phyloP scores from a whole-genome alignment of 768 basidiomycete species.

The Zangia roseola region DNA sequence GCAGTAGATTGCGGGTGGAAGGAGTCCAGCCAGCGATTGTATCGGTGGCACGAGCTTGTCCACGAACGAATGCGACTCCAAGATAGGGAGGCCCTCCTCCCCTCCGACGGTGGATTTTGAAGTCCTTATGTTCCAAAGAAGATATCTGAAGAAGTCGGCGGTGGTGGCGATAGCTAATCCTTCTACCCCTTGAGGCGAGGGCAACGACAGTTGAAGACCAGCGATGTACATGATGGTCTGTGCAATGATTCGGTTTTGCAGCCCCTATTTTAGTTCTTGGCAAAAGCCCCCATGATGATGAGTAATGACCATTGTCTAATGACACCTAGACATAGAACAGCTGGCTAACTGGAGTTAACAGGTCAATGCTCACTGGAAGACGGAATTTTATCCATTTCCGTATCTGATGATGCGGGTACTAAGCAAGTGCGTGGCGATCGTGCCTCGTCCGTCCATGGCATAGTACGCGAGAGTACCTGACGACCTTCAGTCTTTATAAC shows the following conservation, averaged over 20 bases:
- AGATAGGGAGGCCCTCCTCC: slow-evolving; percentile 19
- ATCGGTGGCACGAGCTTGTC: slow-evolving; percentile 29
- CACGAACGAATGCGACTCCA: slow-evolving; percentile 18
- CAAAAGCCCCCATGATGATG: slow-evolving; percentile 17
- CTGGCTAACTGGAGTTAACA: no score
- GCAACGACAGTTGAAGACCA: slow-evolving; percentile 16
- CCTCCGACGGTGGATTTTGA: slow-evolving; percentile 1
- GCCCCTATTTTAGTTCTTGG: slow-evolving; percentile 17
- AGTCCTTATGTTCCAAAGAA: slow-evolving; percentile 7
- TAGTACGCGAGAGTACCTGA: no score
- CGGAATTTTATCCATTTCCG: no score
- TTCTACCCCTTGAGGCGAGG: slow-evolving; percentile 19
- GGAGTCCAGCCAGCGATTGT: slow-evolving; percentile 22
- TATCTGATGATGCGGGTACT: no score
- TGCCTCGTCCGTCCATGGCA: no score
- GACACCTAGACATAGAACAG: background rate
- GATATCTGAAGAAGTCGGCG: slow-evolving; percentile 21
- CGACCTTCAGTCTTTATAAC: no score
- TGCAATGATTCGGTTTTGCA: slow-evolving; percentile 5
- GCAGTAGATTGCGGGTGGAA: slow-evolving; percentile 31
- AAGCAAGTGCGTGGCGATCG: no score
- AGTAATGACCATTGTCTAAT: slow-evolving; percentile 6
- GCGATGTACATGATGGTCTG: slow-evolving; percentile 30
- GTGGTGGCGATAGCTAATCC: slow-evolving; percentile 27
- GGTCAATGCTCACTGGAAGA: no score